A percentile compares a stretch with the other conserved stretches of the same genome.
phyloP scores from a whole-genome alignment of 768 basidiomycete species.

The Pleurotus citrinopileatus region DNA sequence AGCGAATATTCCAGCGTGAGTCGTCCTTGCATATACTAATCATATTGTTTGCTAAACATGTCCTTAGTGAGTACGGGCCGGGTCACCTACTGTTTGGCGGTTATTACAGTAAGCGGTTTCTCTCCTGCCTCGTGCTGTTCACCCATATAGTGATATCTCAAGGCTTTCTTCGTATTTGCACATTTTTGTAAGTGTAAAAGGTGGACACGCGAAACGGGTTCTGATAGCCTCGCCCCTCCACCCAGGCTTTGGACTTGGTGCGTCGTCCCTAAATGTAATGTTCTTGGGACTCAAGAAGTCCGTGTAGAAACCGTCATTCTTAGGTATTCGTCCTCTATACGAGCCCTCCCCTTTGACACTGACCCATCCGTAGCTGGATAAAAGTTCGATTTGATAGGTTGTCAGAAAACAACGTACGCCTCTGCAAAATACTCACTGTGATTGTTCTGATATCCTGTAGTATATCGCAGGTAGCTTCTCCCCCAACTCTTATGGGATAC shows the following conservation, averaged over 20 bases:
- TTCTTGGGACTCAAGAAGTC: not conserved
- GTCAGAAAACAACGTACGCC: constrained; percentile 30
- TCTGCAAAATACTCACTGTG: not conserved
- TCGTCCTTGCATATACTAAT: not conserved
- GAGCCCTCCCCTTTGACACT: not conserved
- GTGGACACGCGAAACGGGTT: not conserved
- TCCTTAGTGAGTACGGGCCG: constrained; percentile 31
- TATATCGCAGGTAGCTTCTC: not conserved
- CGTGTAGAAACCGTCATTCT: constrained; percentile 33
- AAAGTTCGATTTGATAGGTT: constrained; percentile 33
- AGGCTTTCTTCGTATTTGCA: constrained; percentile 32
- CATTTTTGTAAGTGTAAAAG: constrained; percentile 34
- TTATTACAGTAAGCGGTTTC: constrained; percentile 32
- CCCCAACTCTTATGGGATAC: no score
- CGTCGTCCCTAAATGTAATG: constrained; percentile 2
- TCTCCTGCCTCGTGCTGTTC: not conserved
- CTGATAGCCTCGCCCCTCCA: not conserved
- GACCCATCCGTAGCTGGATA: constrained; percentile 27
- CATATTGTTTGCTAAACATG: not conserved
- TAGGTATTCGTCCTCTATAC: constrained; percentile 23
- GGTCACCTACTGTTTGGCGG: constrained; percentile 33
- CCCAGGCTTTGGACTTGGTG: constrained; percentile 40
- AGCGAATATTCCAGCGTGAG: constrained; percentile 36
- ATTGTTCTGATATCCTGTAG: not conserved
- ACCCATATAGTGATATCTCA: not conserved